Base-by-base conservation (phyloP, 805 yeast genomes). In the Wickerhamiella sorbophila region DNA sequence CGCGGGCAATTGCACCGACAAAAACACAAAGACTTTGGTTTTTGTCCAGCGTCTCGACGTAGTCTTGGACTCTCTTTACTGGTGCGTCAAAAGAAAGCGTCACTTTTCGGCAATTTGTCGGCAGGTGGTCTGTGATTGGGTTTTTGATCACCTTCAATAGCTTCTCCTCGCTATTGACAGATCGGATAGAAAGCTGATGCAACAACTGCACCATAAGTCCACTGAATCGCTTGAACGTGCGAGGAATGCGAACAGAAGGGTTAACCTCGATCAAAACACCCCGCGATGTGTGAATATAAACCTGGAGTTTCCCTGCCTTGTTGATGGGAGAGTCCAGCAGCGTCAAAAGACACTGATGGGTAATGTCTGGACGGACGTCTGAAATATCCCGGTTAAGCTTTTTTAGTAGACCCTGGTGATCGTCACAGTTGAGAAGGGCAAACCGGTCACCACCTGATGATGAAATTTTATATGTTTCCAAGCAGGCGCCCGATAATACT, bases 1-100 rank as follows among this genome's bases (percentile, higher is more conserved):
- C 98, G 62, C 96, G 78, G 17, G 98, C 98, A 95, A 91, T 91
- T 37, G 98, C 95, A 58, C 98, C 98, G 37, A 91, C 96, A 62
- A 91, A 91, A 21, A 91, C 96, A 70, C 98, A 91, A 52, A 91
- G 78, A 57, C 94, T 82, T 66, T 91, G 95, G 57, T 84, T 94
- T 2, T 75, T 77, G 52, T 77, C 94, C 52, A 91, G 66, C 44
- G 79, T 79, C 15, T 60, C 62, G 32, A 87, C 87, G 59, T 84
- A 87, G 56, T 87, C 95, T 62, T 85, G 93, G 3, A 85, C 95
- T 52, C 86, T 72, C 50, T 74, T 74, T 39, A 88, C 84, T 48
- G 81, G 79, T 14, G 97, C 93, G 58, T 91, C 97, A 52, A 84
- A 85, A 4, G 94, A 82, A 48, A 91, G 71, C 2, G 98, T 91